A percentile compares a stretch with the other conserved stretches of the same genome.
Evolutionary conservation across 2,329 filamentous ascomycete species (phyloP).

Genomic region (Teratosphaeria pseudoeucalypti): DNA sequence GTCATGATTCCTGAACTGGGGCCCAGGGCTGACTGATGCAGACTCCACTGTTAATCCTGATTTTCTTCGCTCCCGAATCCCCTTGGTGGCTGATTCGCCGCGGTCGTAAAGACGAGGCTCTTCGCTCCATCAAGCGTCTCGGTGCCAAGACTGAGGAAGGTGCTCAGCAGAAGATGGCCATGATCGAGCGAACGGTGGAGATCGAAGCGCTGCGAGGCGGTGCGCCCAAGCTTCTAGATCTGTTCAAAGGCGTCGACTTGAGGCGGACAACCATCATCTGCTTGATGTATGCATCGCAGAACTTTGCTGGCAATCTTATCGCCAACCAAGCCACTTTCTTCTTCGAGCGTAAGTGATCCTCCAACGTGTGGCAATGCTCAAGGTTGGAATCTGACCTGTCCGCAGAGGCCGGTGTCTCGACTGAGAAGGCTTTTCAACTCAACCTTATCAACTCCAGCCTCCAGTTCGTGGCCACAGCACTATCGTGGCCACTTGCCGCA

Average conservation of each 20-base stretch:
- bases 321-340: constrained; percentile 55
- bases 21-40: neutral
- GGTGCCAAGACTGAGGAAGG: constrained; percentile 29
- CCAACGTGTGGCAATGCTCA: neutral
- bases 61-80: constrained; percentile 42
- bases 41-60: constrained; percentile 28
- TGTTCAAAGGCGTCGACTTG: constrained; percentile 46
- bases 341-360: constrained; percentile 40
- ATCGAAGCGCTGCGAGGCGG: constrained; percentile 42
- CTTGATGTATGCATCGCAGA: constrained; percentile 49
- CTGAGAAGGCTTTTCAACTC: constrained; percentile 27
- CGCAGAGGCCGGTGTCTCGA: constrained; percentile 27
- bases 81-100: constrained; percentile 48
- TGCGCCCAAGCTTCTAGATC: constrained; percentile 40
- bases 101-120: constrained; percentile 36
- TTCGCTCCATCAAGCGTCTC: constrained; percentile 40
- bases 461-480: constrained; percentile 10
- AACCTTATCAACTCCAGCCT: constrained; percentile 20
- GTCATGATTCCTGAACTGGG: neutral
- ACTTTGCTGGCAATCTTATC: constrained; percentile 52
- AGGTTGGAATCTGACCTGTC: neutral
- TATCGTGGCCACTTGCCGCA: constrained; percentile 22
- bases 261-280: constrained; percentile 47
- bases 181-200: constrained; percentile 33
- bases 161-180: constrained; percentile 21